phyloP scores from a whole-genome alignment of 2,329 filamentous ascomycete species.

The Botrytis pseudocinerea region DNA sequence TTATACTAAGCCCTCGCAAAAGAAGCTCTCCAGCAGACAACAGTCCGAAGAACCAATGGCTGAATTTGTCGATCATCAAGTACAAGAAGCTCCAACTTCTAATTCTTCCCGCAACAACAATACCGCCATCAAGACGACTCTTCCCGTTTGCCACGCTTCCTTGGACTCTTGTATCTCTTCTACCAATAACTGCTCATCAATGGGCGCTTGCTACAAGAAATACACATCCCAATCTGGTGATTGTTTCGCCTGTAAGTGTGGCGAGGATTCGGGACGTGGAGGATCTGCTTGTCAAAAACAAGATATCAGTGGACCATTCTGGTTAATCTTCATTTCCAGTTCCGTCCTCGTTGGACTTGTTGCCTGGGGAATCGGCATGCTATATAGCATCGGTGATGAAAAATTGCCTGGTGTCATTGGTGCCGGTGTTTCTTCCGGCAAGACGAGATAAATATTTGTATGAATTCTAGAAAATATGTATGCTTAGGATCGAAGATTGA shows the following conservation, averaged over 20 bases:
- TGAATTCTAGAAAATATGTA: constrained; percentile 20
- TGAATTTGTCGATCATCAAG: constrained; percentile 25
- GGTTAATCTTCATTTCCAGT: constrained; percentile 76
- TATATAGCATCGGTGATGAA: constrained; percentile 82
- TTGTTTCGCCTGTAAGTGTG: constrained; percentile 82
- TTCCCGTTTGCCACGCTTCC: constrained; percentile 72
- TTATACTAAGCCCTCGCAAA: constrained; percentile 35
- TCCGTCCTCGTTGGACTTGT: constrained; percentile 69
- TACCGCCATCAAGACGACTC: constrained; percentile 12
- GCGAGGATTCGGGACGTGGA: constrained; percentile 44
- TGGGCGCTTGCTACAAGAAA: constrained; percentile 73
- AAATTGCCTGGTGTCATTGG: constrained; percentile 91
- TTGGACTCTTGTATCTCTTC: constrained; percentile 65
- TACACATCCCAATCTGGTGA: constrained; percentile 52
- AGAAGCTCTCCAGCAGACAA: constrained; percentile 31
- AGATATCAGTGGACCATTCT: constrained; percentile 86
- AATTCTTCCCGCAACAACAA: constrained; percentile 27
- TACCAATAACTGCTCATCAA: constrained; percentile 80
- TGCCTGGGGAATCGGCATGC: constrained; percentile 69
- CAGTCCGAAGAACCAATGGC: constrained; percentile 38
- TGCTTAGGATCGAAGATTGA: constrained; percentile 16
- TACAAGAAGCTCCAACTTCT: constrained; percentile 17
- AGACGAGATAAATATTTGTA: constrained; percentile 42
- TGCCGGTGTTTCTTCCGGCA: constrained; percentile 78
- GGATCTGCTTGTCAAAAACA: constrained; percentile 87